Evolutionary conservation across 2,329 filamentous ascomycete species (phyloP), one percentile per base, ranked within the genome.

Genomic region (Drechslera avenae): DNA sequence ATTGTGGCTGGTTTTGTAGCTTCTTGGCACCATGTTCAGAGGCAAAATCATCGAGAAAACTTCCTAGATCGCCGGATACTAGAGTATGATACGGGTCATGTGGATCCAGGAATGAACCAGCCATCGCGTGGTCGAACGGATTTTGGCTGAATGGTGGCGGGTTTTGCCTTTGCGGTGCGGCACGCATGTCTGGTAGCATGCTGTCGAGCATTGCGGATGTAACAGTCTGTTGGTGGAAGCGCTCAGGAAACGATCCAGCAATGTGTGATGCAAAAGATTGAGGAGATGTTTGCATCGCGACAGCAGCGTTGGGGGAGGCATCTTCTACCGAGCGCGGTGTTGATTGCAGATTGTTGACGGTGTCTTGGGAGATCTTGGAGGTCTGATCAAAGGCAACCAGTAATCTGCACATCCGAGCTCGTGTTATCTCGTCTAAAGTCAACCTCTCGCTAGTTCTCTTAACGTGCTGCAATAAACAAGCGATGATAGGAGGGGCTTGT

Each of bases 1-100:
- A 87, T 54, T 86, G 82, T 2, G 81, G 76, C 52, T 86, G 83
- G 10, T 79, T 76, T 23, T 82, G 81, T 35, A 82, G 72, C 31
- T 76, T 73, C 48, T 83, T 79, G 14, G 77, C 78, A 2, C 79
- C 80, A 61, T 84, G 82, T 19, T 84, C 68, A 9, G 81, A 81
- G 4, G 81, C 81, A 34, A 85, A 71, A 53, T 84, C 81, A 46
- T 84, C 82, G 50, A 84, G 83, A 40, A 83, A 75, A 13, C 78
- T 79, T 54, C 82, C 79, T 55, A 67, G 67, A 66, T 81, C 45
- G 66, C 76, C 53, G 59, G 73, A 42, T 64, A 74, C 41, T 68
- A 75, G 28, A 67, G 73, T 46, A 72, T 71, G 61, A 33, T 62
- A 60, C 10, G 52, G 43, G 31, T 62, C 59, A 13, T 50, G 35